These are phyloP conservation scores for Macadamia integrifolia DNA, from an alignment of 164 flowering plant species.

Conservation along the genomic window DNA sequence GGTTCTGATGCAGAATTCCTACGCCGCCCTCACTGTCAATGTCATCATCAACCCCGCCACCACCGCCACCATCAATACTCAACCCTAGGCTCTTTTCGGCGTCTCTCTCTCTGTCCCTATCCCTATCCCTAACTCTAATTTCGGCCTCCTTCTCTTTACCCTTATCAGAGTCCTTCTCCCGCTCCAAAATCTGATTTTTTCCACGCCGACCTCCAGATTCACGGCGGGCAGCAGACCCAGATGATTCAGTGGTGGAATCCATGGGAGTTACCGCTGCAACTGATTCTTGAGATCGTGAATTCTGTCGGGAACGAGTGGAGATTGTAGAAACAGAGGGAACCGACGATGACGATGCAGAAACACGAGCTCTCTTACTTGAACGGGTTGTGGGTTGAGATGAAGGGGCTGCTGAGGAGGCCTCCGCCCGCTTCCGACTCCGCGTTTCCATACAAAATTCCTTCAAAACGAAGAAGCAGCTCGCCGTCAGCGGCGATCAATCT, in stretches of 20 bases:
- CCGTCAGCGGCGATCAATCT: conserved; percentile 53
- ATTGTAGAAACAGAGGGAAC: conserved; percentile 25
- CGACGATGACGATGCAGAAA: conserved; percentile 31
- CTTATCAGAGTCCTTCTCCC: conserved; percentile 54
- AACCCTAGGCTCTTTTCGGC: conserved; percentile 41
- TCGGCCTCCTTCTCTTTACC: conserved; percentile 93
- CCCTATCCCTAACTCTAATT: conserved; percentile 55
- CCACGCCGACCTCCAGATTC: conserved; percentile 37
- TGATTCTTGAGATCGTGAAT: conserved; percentile 31
- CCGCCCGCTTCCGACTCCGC: conserved; percentile 99
- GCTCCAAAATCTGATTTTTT: conserved; percentile 27
- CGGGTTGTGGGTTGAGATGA: conserved; percentile 66
- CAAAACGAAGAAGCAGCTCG: conserved; percentile 23
- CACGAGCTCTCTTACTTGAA: conserved; percentile 60
- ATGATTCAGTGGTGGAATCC: conserved; percentile 55
- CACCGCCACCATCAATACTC: conserved; percentile 36
- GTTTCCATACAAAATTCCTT: conserved; percentile 94
- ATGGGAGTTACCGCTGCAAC: conserved; percentile 25
- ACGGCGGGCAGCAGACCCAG: conserved; percentile 50
- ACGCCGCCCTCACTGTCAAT: conserved; percentile 67
- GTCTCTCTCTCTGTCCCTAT: conserved; percentile 38
- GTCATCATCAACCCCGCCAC: conserved; percentile 40
- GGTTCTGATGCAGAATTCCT: conserved; percentile 74
- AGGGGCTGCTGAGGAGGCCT: conserved; percentile 97
- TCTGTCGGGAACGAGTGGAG: conserved; percentile 58